Conservation (phyloP, 352 stramenopile species). For the Globisporangium emineosum region DNA sequence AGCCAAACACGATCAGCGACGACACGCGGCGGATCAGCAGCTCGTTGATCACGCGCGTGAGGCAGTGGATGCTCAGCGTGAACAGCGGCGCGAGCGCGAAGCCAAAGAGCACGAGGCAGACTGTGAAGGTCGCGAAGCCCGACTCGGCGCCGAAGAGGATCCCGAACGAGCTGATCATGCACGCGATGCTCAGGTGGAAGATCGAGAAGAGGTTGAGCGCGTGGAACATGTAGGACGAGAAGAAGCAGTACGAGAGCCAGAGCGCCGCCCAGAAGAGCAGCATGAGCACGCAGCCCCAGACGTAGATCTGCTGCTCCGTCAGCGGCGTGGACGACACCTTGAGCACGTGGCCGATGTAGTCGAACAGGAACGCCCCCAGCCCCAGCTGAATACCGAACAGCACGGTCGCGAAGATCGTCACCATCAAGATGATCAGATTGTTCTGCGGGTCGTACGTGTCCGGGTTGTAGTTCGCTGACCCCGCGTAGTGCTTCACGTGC, state of each 20-base stretch:
- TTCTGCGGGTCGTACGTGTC: conserved; percentile 81
- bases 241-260: conserved; percentile 70
- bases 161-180: conserved; percentile 58
- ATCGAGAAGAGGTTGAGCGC: conserved; percentile 55
- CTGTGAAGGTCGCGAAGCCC: conserved; percentile 46
- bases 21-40: conserved; percentile 73
- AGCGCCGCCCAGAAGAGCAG: conserved; percentile 71
- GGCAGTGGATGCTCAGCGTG: conserved; percentile 78
- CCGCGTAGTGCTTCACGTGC: conserved; percentile 69
- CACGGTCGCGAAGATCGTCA: conserved; percentile 77
- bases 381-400: conserved; percentile 77
- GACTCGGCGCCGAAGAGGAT: conserved; percentile 62
- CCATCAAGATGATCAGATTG: conserved; percentile 83
- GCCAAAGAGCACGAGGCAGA: conserved; percentile 59
- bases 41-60: conserved; percentile 82
- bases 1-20: conserved; percentile 84
- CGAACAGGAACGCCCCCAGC: conserved; percentile 75
- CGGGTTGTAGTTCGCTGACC: conserved; percentile 70
- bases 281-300: conserved; percentile 68
- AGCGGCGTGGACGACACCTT: conserved; percentile 19
- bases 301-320: conserved; percentile 27
- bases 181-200: conserved; percentile 63
- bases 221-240: conserved; percentile 77
- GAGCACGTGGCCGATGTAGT: conserved; percentile 71
- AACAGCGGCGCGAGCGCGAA: conserved; percentile 73